Percentiles rank a stretch among this genome's conserved stretches.
These are phyloP conservation scores for Coleophoma crateriformis DNA, from an alignment of 2,329 filamentous ascomycete species.

Conservation along the genomic window DNA sequence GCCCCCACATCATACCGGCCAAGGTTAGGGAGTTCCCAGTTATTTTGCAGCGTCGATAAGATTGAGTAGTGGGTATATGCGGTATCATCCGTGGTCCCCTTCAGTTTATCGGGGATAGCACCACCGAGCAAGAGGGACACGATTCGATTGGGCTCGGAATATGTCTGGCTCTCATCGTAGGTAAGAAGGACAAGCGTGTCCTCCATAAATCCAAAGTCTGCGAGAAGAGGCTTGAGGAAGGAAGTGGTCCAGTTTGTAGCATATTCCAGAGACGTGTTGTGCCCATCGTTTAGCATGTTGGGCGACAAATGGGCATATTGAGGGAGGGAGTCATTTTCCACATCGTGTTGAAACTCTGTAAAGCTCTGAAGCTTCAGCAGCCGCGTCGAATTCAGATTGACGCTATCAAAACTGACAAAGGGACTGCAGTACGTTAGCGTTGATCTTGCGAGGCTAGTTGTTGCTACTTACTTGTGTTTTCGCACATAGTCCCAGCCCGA, in stretches of 20 bases:
- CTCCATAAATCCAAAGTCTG: slow-evolving; percentile 43
- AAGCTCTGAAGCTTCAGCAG: slow-evolving; percentile 58
- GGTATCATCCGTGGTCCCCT: slow-evolving; percentile 44
- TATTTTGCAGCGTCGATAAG: slow-evolving; percentile 34
- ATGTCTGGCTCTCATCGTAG: slow-evolving; percentile 52
- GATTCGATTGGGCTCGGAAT: slow-evolving; percentile 46
- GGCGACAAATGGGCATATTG: slow-evolving; percentile 62
- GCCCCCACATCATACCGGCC: slow-evolving; percentile 38
- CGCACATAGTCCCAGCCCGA: slow-evolving; percentile 28
- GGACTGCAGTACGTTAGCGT: slow-evolving; percentile 16
- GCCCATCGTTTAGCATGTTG: slow-evolving; percentile 62
- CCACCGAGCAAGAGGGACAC: slow-evolving; percentile 49
- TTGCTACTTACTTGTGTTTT: slow-evolving; percentile 23
- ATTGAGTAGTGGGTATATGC: slow-evolving; percentile 42
- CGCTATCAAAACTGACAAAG: slow-evolving; percentile 46
- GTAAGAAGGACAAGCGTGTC: slow-evolving; percentile 50
- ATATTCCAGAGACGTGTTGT: slow-evolving; percentile 47
- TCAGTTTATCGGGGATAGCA: slow-evolving; percentile 38
- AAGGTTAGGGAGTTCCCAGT: slow-evolving; percentile 36
- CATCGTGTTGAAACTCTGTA: slow-evolving; percentile 52
- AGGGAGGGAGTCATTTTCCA: slow-evolving; percentile 49
- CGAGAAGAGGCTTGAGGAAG: slow-evolving; percentile 48
- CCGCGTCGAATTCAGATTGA: slow-evolving; percentile 42
- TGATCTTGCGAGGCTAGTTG: background rate
- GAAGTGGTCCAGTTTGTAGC: slow-evolving; percentile 44